Conservation (phyloP, 2,329 filamentous ascomycete species). For the Arthrobotrys megalospora region DNA sequence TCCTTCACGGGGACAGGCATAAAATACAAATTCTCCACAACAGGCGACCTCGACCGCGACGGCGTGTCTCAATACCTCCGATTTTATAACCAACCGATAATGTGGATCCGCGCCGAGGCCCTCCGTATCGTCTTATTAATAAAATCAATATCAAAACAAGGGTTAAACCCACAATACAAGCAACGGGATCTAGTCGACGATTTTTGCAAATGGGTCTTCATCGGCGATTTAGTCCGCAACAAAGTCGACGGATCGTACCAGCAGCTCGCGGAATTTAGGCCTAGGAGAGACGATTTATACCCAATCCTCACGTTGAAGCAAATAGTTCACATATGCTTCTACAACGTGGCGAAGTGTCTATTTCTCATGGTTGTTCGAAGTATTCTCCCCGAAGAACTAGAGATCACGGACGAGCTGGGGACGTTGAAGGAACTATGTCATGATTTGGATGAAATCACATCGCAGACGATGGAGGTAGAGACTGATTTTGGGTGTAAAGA, state of each 20-base stretch:
- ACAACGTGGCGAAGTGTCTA: constrained; percentile 36
- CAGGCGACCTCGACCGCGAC: neutral
- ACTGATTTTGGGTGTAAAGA: constrained; percentile 8
- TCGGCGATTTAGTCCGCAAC: constrained; percentile 25
- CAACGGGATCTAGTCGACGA: constrained; percentile 30
- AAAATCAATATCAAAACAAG: constrained; percentile 24
- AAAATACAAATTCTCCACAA: constrained; percentile 9
- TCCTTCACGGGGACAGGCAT: constrained; percentile 36
- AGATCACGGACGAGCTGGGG: constrained; percentile 29
- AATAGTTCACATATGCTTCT: constrained; percentile 38
- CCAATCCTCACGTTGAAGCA: constrained; percentile 32
- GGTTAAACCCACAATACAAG: constrained; percentile 13
- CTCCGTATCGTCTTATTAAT: constrained; percentile 31
- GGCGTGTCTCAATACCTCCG: constrained; percentile 14
- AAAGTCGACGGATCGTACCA: constrained; percentile 36
- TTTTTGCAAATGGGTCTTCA: constrained; percentile 46
- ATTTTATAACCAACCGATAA: constrained; percentile 44
- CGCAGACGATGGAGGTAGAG: constrained; percentile 37
- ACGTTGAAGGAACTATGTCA: constrained; percentile 25
- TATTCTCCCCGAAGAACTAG: constrained; percentile 30
- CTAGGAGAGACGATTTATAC: constrained; percentile 35
- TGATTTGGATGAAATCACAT: constrained; percentile 34
- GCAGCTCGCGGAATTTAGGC: constrained; percentile 25
- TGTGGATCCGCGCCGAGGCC: constrained; percentile 47
- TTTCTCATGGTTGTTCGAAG: constrained; percentile 38